phyloP scores from a whole-genome alignment of 345 rosid genomes.

The Eucalyptus guilfoylei region DNA sequence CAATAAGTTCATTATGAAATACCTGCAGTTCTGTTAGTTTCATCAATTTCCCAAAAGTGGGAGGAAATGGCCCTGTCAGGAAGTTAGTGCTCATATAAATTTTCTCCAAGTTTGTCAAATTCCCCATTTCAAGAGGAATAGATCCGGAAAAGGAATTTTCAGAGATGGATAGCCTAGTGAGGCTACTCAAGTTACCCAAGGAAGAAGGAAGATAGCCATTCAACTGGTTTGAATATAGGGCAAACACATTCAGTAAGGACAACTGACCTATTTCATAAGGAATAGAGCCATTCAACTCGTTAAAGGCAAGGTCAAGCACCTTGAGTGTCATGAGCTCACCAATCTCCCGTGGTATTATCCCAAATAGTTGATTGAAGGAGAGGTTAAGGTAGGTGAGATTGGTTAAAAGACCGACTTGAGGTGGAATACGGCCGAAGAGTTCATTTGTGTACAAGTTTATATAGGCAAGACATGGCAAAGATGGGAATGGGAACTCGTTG shows the following conservation, averaged over 20 bases:
- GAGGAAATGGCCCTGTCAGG: slow-evolving; percentile 7
- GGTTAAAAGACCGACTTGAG: not conserved
- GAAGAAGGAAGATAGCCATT: not conserved
- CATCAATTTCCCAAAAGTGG: not conserved
- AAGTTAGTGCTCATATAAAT: not conserved
- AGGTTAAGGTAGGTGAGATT: too few relatives aligned
- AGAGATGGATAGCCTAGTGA: too few relatives aligned
- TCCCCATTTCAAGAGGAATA: too few relatives aligned
- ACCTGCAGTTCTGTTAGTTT: not conserved
- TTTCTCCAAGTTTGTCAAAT: not conserved
- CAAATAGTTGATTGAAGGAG: too few relatives aligned
- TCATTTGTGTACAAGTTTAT: slow-evolving; percentile 5
- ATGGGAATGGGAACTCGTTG: not conserved
- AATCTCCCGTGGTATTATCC: too few relatives aligned
- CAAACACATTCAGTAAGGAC: accelerated
- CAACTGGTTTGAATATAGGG: too few relatives aligned
- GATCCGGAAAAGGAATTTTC: too few relatives aligned
- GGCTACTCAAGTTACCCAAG: too few relatives aligned
- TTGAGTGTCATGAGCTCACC: too few relatives aligned
- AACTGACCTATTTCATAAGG: accelerated
- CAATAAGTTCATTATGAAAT: not conserved
- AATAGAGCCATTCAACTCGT: too few relatives aligned
- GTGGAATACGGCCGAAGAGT: slow-evolving; percentile 8
- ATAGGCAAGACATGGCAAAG: slow-evolving; percentile 1
- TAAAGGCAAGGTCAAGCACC: too few relatives aligned